phyloP scores from a whole-genome alignment of 2,329 filamentous ascomycete species.

The Monilinia polystroma region DNA sequence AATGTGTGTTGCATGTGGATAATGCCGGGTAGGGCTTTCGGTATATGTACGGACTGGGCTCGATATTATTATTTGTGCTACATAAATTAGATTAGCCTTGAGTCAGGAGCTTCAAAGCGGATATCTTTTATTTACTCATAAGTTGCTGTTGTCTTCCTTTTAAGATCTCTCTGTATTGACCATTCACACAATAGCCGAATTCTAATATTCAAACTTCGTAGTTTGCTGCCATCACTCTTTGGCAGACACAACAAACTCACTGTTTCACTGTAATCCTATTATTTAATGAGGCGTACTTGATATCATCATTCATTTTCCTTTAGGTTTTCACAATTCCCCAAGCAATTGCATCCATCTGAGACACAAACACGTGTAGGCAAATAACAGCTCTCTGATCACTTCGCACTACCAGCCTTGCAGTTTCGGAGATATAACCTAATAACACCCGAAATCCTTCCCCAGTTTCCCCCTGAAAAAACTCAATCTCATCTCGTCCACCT shows the following conservation, averaged over 20 bases:
- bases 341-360: background rate
- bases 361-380: background rate
- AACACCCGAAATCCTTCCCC: slow-evolving; percentile 16
- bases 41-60: slow-evolving; percentile 13
- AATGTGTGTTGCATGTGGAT: slow-evolving; percentile 12
- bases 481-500: slow-evolving; percentile 12
- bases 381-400: background rate
- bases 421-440: slow-evolving; percentile 18
- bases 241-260: background rate
- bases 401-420: background rate
- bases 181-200: background rate
- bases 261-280: background rate
- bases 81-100: background rate
- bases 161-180: slow-evolving; percentile 9
- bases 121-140: background rate
- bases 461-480: slow-evolving; percentile 15
- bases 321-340: background rate
- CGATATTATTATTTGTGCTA: background rate
- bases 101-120: slow-evolving; percentile 4
- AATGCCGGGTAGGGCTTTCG: slow-evolving; percentile 22
- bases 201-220: background rate
- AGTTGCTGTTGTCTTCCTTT: background rate
- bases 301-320: background rate
- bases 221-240: background rate
- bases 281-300: background rate